These are phyloP conservation scores for Fusarium chuoi DNA, from an alignment of 2,329 filamentous ascomycete genomes.

Conservation along the genomic window DNA sequence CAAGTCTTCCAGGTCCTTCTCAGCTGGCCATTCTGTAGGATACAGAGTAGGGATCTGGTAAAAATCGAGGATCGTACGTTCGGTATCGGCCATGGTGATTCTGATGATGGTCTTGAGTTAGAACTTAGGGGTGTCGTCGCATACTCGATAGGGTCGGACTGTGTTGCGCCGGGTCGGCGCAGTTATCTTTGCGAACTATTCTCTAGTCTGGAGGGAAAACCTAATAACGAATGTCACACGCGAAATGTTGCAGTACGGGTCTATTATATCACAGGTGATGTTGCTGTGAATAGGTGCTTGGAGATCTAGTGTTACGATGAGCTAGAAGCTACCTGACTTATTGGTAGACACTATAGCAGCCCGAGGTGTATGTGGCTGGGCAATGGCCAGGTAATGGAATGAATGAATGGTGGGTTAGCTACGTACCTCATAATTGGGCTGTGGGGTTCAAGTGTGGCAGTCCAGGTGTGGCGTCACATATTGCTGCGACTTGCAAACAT, in stretches of 20 bases:
- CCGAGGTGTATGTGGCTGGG: slow-evolving; percentile 1
- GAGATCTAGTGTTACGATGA: slow-evolving; percentile 16
- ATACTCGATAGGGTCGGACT: slow-evolving; percentile 20
- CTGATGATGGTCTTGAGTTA: slow-evolving; percentile 22
- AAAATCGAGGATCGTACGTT: slow-evolving; percentile 83
- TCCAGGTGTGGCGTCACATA: slow-evolving; percentile 9
- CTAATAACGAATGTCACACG: not conserved
- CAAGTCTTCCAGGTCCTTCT: slow-evolving; percentile 76
- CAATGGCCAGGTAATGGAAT: not conserved
- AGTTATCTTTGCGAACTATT: not conserved
- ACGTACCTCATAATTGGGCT: not conserved
- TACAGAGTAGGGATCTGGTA: slow-evolving; percentile 85
- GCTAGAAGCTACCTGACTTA: not conserved
- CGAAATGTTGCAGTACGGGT: not conserved
- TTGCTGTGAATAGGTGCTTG: slow-evolving; percentile 3
- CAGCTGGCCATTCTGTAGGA: slow-evolving; percentile 86
- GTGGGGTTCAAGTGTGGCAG: not conserved
- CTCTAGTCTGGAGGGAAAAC: not conserved
- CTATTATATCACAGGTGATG: not conserved
- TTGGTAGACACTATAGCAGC: not conserved
- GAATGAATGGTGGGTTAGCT: not conserved
- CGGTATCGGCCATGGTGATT: slow-evolving; percentile 72
- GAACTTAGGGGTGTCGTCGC: slow-evolving; percentile 30
- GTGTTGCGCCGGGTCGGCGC: slow-evolving; percentile 9
- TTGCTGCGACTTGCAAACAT: slow-evolving; percentile 6